These are phyloP conservation scores for Lachnellula arida DNA, from an alignment of 2,329 filamentous ascomycete genomes.

Conservation along the genomic window DNA sequence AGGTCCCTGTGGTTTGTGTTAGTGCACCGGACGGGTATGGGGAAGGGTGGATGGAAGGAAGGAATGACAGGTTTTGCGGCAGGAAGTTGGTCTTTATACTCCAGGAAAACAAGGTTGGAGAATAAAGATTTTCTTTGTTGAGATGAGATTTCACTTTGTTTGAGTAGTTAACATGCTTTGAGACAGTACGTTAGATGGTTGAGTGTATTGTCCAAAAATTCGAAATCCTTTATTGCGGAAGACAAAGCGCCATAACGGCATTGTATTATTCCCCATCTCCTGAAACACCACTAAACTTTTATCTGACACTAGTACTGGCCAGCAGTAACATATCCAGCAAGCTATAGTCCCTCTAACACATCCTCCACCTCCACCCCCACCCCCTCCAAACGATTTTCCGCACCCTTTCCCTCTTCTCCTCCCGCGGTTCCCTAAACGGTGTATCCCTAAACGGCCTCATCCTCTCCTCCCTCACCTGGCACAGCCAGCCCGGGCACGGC, in stretches of 20 bases:
- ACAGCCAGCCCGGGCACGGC: neutral
- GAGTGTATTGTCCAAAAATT: too few species aligned
- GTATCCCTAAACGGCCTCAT: neutral
- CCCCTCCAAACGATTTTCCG: too few species aligned
- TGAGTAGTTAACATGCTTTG: too few species aligned
- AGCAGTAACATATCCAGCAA: neutral
- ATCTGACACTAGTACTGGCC: neutral
- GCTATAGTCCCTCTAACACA: neutral
- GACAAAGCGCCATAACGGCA: too few species aligned
- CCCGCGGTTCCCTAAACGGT: neutral
- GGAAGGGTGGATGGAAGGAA: neutral
- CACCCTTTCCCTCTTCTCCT: neutral
- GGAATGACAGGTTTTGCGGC: neutral
- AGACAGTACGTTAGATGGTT: too few species aligned
- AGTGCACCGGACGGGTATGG: neutral
- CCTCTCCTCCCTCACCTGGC: neutral
- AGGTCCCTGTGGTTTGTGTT: neutral
- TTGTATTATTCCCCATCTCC: too few species aligned
- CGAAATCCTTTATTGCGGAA: too few species aligned
- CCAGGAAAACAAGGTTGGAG: neutral
- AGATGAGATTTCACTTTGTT: too few species aligned
- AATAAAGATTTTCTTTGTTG: neutral
- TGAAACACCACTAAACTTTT: too few species aligned
- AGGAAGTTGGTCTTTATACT: neutral
- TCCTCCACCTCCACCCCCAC: too few species aligned